Evolutionary conservation across 2,329 filamentous ascomycete genomes (phyloP).

Genomic region (Mollisia scopiformis): DNA sequence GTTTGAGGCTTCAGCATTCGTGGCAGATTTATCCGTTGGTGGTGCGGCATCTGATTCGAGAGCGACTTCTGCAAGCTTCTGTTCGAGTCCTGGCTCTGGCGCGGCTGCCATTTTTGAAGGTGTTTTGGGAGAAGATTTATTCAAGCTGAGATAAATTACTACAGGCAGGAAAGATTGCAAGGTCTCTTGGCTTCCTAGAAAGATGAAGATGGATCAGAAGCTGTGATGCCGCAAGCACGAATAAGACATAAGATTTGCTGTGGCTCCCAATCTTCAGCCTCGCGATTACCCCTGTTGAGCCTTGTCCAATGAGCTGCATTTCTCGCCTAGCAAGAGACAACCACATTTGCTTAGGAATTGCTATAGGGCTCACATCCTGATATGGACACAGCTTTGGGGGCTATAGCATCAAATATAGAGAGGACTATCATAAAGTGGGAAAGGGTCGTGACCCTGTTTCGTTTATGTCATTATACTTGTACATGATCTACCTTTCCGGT

Average conservation of each 20-base stretch:
- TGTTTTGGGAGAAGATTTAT: not conserved
- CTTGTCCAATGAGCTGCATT: not conserved
- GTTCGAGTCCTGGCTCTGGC: conserved; percentile 7
- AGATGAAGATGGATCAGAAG: not conserved
- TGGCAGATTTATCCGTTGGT: not conserved
- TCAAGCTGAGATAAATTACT: not conserved
- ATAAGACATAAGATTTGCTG: conserved; percentile 1
- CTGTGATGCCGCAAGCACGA: not conserved
- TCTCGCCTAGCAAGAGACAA: not conserved
- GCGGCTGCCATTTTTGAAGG: conserved; percentile 20
- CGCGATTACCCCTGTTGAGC: not conserved
- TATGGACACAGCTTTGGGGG: no score
- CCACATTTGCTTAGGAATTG: not conserved
- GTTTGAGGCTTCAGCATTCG: conserved; percentile 1
- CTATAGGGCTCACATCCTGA: not conserved
- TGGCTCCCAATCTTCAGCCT: conserved; percentile 2
- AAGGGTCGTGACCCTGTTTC: not conserved
- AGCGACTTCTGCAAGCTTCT: conserved; percentile 22
- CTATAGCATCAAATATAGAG: not conserved
- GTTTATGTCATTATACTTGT: conserved; percentile 2
- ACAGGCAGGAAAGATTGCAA: not conserved
- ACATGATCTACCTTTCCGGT: not conserved
- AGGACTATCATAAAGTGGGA: not conserved
- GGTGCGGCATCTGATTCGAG: conserved; percentile 12
- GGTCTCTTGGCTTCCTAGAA: not conserved